Base-by-base conservation (phyloP, 495 filamentous ascomycete species). In the Friedmanniomyces endolithicus region DNA sequence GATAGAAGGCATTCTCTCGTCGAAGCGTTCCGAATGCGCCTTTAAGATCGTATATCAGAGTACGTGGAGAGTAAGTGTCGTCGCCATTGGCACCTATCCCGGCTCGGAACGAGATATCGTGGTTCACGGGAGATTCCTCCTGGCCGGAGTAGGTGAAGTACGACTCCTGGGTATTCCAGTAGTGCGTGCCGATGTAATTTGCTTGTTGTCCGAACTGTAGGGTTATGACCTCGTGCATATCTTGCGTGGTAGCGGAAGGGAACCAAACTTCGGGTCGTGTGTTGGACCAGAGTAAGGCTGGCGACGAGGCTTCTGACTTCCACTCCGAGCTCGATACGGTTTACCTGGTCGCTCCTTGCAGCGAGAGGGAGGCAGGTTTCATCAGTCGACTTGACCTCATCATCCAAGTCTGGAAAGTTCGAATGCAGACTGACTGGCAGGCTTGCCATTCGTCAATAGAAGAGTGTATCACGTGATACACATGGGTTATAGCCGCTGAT, bases 141-240 rank as follows among this genome's bases (percentile, higher is more conserved):
- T 82, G 72, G 31, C 76, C 77, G 11, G 76, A 73, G 65, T 95
- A 97, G 23, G 92, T 95, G 66, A 98, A 98, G 70, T 98, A 98
- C 11, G 90, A 95, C 74, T 98, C 94, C 87, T 89, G 37, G 53
- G 88, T 75, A 63, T 99, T 99, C 94, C 94, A 99, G 67, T 95
- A 97, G 72, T 99, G 92, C 0, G 87, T 95, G n/a, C 84, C 89
- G 25, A 96, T 68, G 63, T 96, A 94, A 71, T 99, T 99, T 63
- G 83, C 86, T 65, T 83, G 81, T 62, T 95, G 87, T 37, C 92
- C 92, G 50, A 97, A 78, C 72, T 99, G 92, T 41, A 97, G 71
- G 1, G 92, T 95, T 53, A 99, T 76, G 56, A 97, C 89, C 67
- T 99, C 92, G 72, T 94, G 89, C 92, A 99, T 99, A 19, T 4